Evolutionary conservation across 2,329 filamentous ascomycete species (phyloP), one percentile per base, ranked within the genome.

Genomic region (Penicillium concentricum): DNA sequence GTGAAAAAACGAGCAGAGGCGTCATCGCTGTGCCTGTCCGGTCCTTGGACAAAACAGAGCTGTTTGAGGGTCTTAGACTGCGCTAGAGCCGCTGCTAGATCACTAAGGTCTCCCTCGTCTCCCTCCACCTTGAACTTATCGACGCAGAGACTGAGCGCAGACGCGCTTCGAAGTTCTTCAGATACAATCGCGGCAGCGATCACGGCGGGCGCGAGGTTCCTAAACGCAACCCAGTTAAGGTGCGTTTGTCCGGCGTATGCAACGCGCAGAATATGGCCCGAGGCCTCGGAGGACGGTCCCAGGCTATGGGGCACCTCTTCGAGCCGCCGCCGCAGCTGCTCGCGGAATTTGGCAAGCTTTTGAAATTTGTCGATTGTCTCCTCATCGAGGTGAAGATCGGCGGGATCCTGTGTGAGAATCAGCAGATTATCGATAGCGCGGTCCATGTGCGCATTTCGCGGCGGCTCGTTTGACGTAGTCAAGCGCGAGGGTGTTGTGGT

Each of bases 201-300:
- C 44, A 60, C 50, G n/a, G 55, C 20, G 26, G 52, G 55, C 16
- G 55, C 16, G 38, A 62, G 60, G 41, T 54, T 60, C 22, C 24
- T 10, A 58, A 62, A 62, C 37, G 18, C 32, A 24, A 50, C 57
- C 57, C 57, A 62, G 57, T 62, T 62, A 18, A 62, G 58, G 44
- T 62, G 34, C 39, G 26, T 12, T 43, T 28, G n/a, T 46, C 41
- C 55, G 38, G 60, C 44, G 45, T 60, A 61, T 34, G 57, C 57
- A 34, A 61, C 43, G 42, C 57, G 42, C 22, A 61, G 54, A 20
- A 58, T 18, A 50, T 60, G 51, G 37, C 48, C 46, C 24, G 57
- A 60, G 46, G 56, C 24, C 45, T 37, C 24, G 24, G 49, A 58
- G 49, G 51, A 51, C 10, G 30, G 30, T 24, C 57, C 57, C 10